Percentiles rank a stretch among this genome's conserved stretches.
phyloP scores from a whole-genome alignment of 768 basidiomycete genomes.

The Termitomyces eurrhizus region DNA sequence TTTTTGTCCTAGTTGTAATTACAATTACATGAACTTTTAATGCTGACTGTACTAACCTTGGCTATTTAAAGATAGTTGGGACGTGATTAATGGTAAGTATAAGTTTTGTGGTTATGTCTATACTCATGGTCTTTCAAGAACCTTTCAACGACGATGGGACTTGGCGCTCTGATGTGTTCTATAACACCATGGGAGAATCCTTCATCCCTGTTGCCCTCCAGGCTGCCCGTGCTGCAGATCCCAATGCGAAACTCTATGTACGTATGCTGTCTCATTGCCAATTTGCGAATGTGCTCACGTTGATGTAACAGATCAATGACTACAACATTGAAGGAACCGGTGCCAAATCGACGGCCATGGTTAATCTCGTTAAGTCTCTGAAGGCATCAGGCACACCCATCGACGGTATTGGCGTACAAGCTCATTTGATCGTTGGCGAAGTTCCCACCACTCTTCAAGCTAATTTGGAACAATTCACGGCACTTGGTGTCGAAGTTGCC shows the following conservation, averaged over 20 bases:
- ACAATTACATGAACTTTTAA: constrained; percentile 8
- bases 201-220: constrained; percentile 51
- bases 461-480: constrained; percentile 50
- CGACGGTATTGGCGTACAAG: constrained; percentile 59
- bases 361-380: constrained; percentile 47
- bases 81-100: constrained; percentile 37
- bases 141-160: constrained; percentile 63
- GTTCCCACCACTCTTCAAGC: constrained; percentile 45
- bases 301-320: constrained; percentile 29
- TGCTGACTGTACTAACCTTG: not conserved
- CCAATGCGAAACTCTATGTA: constrained; percentile 53
- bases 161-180: constrained; percentile 51
- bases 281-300: not conserved
- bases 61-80: constrained; percentile 31
- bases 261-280: constrained; percentile 22
- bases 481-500: constrained; percentile 62
- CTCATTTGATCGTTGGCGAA: constrained; percentile 56
- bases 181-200: constrained; percentile 39
- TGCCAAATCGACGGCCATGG: constrained; percentile 52
- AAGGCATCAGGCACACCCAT: constrained; percentile 45
- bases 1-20: constrained; percentile 25
- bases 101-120: not conserved
- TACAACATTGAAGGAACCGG: constrained; percentile 41
- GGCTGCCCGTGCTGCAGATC: constrained; percentile 52
- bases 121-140: constrained; percentile 25